These are phyloP conservation scores for Nothophoma quercina DNA, from an alignment of 2,329 filamentous ascomycete genomes.

Conservation along the genomic window DNA sequence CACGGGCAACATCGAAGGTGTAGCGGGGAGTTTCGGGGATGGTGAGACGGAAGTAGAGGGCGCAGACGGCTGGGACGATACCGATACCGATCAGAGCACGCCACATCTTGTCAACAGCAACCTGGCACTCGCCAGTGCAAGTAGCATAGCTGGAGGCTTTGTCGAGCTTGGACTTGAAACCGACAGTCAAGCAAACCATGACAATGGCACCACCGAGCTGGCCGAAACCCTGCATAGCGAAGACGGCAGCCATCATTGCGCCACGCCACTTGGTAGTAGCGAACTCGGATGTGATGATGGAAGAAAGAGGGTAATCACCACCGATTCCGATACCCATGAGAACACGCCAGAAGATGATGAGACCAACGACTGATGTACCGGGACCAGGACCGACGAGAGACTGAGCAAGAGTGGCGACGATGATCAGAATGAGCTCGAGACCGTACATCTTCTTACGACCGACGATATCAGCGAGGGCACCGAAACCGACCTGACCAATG, in stretches of 20 bases:
- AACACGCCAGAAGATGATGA: slow-evolving; percentile 53
- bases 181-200: slow-evolving; percentile 42
- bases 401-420: slow-evolving; percentile 50
- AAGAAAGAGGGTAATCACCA: slow-evolving; percentile 83
- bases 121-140: slow-evolving; percentile 40
- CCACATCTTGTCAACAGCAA: slow-evolving; percentile 53
- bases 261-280: slow-evolving; percentile 52
- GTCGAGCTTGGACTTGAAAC: slow-evolving; percentile 41
- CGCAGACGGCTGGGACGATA: slow-evolving; percentile 51
- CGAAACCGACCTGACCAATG: slow-evolving; percentile 79
- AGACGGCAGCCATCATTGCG: slow-evolving; percentile 54
- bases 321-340: slow-evolving; percentile 57
- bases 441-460: slow-evolving; percentile 88
- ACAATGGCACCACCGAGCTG: slow-evolving; percentile 50
- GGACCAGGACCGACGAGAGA: slow-evolving; percentile 44
- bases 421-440: slow-evolving; percentile 51
- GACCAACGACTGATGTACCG: slow-evolving; percentile 47
- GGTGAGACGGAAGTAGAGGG: slow-evolving; percentile 52
- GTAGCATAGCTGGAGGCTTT: slow-evolving; percentile 27
- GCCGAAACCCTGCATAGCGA: slow-evolving; percentile 54
- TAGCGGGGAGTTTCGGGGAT: slow-evolving; percentile 54
- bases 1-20: slow-evolving; percentile 53
- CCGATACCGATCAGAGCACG: slow-evolving; percentile 53
- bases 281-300: slow-evolving; percentile 75
- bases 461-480: slow-evolving; percentile 69